Base-by-base conservation (phyloP, 371 early-diverging fungal species). In the Syncephalis fuscata region DNA sequence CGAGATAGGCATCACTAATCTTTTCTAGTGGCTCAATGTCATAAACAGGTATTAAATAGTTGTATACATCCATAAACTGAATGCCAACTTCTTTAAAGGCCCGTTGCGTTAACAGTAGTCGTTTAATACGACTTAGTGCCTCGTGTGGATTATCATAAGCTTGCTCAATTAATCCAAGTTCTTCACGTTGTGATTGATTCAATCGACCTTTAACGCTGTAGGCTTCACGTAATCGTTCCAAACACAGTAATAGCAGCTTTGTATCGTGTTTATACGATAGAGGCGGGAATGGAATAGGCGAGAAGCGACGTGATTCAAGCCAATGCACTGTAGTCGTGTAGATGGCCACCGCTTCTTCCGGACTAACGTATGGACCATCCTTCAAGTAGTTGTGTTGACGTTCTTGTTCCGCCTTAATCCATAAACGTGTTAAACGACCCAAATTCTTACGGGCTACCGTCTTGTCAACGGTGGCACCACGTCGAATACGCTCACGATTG, bases 31-130 rank as follows among this genome's bases (percentile, higher is more conserved):
- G 92, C 58, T 95, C 97, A 5, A 99, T 80, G 54, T 93, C 90
- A 64, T 94, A 97, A 5, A 94, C 94, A 5, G 96, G 96, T 49
- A 92, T 85, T 61, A 94, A 64, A 56, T 94, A 88, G 44, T 81
- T 81, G 65, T 92, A 97, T 49, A 89, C 71, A 72, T 97, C 96
- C 92, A 92, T 92, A 57, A 97, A 94, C 68, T 94, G 92, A 59
- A 97, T 91, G n/a, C 92, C 92, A 10, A 96, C 93, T 70, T 98
- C 97, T 67, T 96, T 97, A 75, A 99, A 99, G 0, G 98, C 93
- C 52, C 98, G 80, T 63, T 98, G 97, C 7, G 97, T 97, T 46
- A 99, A 68, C 53, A 99, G 55, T 24, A 92, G 66, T 56, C 97
- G 88, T 64, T 99, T 98, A 59, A 99, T 94, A 52, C 95, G 78